These are phyloP conservation scores for Xylaria sp. DNA, from an alignment of 2,329 filamentous ascomycete genomes.

Conservation along the genomic window DNA sequence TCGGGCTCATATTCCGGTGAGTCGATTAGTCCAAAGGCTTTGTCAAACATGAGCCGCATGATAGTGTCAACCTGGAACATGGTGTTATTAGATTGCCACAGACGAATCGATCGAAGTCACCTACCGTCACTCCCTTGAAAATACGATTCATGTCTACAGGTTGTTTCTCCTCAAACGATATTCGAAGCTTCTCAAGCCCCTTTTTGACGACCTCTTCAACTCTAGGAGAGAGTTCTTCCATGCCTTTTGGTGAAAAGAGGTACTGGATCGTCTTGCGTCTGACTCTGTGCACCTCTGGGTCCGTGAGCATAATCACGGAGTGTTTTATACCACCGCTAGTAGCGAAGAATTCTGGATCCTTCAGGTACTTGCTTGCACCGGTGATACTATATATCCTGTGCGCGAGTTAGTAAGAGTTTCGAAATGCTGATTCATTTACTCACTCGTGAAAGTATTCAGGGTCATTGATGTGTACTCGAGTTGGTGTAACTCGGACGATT, in stretches of 20 bases:
- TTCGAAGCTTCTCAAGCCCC: slow-evolving; percentile 22
- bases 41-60: slow-evolving; percentile 33
- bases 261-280: slow-evolving; percentile 25
- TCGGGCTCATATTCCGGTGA: slow-evolving; percentile 27
- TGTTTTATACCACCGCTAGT: slow-evolving; percentile 33
- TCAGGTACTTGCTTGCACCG: slow-evolving; percentile 27
- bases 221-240: slow-evolving; percentile 31
- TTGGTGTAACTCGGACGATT: slow-evolving; percentile 30
- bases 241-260: slow-evolving; percentile 29
- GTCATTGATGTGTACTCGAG: slow-evolving; percentile 31
- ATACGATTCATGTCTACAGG: slow-evolving; percentile 35
- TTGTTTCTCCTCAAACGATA: slow-evolving; percentile 23
- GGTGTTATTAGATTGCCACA: not conserved
- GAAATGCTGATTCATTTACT: not conserved
- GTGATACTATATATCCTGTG: slow-evolving; percentile 28
- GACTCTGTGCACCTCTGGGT: slow-evolving; percentile 27
- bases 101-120: not conserved
- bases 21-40: slow-evolving; percentile 27
- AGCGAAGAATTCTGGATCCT: slow-evolving; percentile 34
- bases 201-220: slow-evolving; percentile 28
- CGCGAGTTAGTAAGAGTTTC: not conserved
- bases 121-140: slow-evolving; percentile 33
- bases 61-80: slow-evolving; percentile 33
- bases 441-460: slow-evolving; percentile 34
- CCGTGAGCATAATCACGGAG: slow-evolving; percentile 31